Evolutionary conservation across 805 yeast species (phyloP).

Genomic region (Pichia eremophila): DNA sequence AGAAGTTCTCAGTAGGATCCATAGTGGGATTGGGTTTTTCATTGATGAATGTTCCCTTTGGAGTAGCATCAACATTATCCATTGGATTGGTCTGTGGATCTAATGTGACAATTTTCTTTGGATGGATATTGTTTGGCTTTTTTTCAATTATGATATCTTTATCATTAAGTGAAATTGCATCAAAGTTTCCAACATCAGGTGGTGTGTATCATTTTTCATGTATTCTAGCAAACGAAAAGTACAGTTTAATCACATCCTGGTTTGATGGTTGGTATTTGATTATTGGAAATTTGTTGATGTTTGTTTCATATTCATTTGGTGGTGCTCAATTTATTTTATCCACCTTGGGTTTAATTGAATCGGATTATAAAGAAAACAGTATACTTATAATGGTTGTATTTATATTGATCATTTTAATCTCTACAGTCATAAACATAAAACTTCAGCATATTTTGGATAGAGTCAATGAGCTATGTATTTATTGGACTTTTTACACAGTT

Average conservation of each 20-base stretch:
- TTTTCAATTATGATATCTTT: slow-evolving; percentile 57
- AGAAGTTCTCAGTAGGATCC: slow-evolving; percentile 59
- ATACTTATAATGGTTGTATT: slow-evolving; percentile 49
- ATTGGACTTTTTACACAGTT: slow-evolving; percentile 68
- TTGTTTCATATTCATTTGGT: slow-evolving; percentile 62
- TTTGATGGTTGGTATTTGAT: slow-evolving; percentile 69
- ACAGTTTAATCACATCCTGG: slow-evolving; percentile 59
- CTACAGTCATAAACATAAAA: slow-evolving; percentile 55
- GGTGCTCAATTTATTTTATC: slow-evolving; percentile 69
- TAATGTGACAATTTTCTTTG: slow-evolving; percentile 64
- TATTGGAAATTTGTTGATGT: slow-evolving; percentile 72
- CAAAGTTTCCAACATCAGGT: slow-evolving; percentile 70
- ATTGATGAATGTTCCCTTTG: slow-evolving; percentile 74
- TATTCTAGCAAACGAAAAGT: slow-evolving; percentile 48
- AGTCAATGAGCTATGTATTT: slow-evolving; percentile 60
- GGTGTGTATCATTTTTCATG: slow-evolving; percentile 74
- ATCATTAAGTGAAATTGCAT: slow-evolving; percentile 67
- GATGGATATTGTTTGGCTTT: slow-evolving; percentile 59
- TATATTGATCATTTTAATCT: slow-evolving; percentile 44
- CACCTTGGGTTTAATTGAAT: slow-evolving; percentile 52
- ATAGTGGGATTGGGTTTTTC: slow-evolving; percentile 74
- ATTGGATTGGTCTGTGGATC: slow-evolving; percentile 71
- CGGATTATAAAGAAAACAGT: slow-evolving; percentile 48
- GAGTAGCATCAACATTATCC: slow-evolving; percentile 64
- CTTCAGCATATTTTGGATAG: slow-evolving; percentile 51